Percentiles rank a stretch among this genome's conserved stretches.
phyloP scores from a whole-genome alignment of 2,329 filamentous ascomycete species.

The Fusarium buxicola region DNA sequence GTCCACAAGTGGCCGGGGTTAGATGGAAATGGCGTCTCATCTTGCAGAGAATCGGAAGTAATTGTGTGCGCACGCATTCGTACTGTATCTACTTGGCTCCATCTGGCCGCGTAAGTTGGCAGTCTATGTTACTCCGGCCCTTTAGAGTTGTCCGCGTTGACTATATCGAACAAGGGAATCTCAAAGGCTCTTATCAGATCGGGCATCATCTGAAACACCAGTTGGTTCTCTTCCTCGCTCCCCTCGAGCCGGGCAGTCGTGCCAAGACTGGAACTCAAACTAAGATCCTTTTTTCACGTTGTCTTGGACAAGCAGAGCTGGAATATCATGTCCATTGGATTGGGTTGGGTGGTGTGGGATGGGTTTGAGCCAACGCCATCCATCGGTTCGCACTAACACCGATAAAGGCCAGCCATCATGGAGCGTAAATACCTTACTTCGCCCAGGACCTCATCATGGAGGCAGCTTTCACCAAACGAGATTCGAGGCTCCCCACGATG shows the following conservation, averaged over 20 bases:
- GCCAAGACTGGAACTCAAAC: not conserved
- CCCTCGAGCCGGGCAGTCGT: not conserved
- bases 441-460: too few species aligned
- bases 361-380: not conserved
- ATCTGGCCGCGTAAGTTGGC: conserved; percentile 7
- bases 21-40: conserved; percentile 9
- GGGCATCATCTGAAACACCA: conserved; percentile 1
- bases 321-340: not conserved
- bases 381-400: not conserved
- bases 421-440: conserved; percentile 1
- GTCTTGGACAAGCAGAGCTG: not conserved
- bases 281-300: not conserved
- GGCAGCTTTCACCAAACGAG: too few species aligned
- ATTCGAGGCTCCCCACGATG: too few species aligned
- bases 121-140: too few species aligned
- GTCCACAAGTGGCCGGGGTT: conserved; percentile 17
- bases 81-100: not conserved
- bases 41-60: not conserved
- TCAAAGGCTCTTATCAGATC: not conserved
- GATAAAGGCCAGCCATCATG: not conserved
- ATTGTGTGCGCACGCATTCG: conserved; percentile 4
- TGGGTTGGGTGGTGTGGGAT: too few species aligned
- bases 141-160: too few species aligned
- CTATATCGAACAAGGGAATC: too few species aligned
- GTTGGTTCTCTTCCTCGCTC: not conserved